phyloP scores from a whole-genome alignment of 352 stramenopile species.

The Pythium coloratum region DNA sequence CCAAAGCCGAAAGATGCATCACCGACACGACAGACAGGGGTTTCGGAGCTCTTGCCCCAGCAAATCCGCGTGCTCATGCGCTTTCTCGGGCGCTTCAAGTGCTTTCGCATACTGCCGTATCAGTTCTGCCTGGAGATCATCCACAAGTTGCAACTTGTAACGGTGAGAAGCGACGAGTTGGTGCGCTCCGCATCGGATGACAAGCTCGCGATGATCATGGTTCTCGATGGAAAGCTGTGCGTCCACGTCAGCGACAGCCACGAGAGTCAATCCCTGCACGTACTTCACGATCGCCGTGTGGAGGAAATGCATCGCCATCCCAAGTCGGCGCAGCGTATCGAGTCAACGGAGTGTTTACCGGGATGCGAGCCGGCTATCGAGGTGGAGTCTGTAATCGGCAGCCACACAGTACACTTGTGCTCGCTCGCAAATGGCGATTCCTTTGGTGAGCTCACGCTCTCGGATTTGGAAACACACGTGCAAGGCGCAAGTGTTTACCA shows the following conservation, averaged over 20 bases:
- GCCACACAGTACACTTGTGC: slow-evolving; percentile 34
- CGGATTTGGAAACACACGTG: neutral
- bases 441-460: slow-evolving; percentile 37
- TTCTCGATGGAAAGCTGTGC: slow-evolving; percentile 43
- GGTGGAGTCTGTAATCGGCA: neutral
- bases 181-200: slow-evolving; percentile 23
- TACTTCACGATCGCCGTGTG: neutral
- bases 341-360: slow-evolving; percentile 7
- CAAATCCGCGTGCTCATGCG: slow-evolving; percentile 28
- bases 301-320: neutral
- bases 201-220: slow-evolving; percentile 33
- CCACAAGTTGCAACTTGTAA: slow-evolving; percentile 31
- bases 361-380: slow-evolving; percentile 19
- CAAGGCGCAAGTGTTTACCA: slow-evolving; percentile 41
- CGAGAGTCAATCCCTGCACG: slow-evolving; percentile 5
- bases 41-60: slow-evolving; percentile 10
- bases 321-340: neutral
- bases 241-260: slow-evolving; percentile 30
- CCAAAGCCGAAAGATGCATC: slow-evolving; percentile 1
- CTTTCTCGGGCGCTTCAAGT: slow-evolving; percentile 43
- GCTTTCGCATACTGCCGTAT: slow-evolving; percentile 37
- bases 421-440: slow-evolving; percentile 35
- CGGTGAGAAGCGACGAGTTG: slow-evolving; percentile 34
- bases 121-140: slow-evolving; percentile 33
- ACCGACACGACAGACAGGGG: neutral